Evolutionary conservation across 2,329 filamentous ascomycete species (phyloP).

Genomic region (Hypoxylon sp.): DNA sequence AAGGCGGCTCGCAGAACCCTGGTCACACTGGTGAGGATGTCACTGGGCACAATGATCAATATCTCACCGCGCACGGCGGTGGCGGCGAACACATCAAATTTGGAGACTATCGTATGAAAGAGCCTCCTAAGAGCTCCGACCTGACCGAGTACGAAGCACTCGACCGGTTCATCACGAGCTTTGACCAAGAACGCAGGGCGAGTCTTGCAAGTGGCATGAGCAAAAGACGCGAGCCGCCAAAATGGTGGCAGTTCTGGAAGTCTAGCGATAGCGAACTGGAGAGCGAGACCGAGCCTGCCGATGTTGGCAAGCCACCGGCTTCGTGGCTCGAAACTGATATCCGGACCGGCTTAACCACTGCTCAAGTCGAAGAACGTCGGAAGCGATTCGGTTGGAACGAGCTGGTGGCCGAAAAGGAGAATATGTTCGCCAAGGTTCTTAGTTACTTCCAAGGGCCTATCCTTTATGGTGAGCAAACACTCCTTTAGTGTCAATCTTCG

Average conservation of each 20-base stretch:
- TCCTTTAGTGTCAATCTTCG: neutral
- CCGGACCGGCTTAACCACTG: slow-evolving; percentile 68
- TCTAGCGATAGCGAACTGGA: slow-evolving; percentile 55
- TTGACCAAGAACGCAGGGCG: slow-evolving; percentile 50
- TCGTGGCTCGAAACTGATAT: slow-evolving; percentile 78
- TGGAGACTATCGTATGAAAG: slow-evolving; percentile 42
- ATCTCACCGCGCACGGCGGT: neutral
- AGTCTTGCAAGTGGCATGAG: slow-evolving; percentile 43
- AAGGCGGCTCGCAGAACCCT: neutral
- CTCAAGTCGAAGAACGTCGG: slow-evolving; percentile 72
- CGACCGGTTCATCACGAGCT: slow-evolving; percentile 55
- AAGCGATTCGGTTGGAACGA: slow-evolving; percentile 79
- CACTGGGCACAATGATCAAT: neutral
- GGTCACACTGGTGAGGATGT: neutral
- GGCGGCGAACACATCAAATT: slow-evolving; percentile 49
- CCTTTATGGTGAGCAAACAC: slow-evolving; percentile 74
- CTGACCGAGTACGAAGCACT: slow-evolving; percentile 55
- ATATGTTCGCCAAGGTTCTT: slow-evolving; percentile 78
- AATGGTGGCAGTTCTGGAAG: slow-evolving; percentile 73
- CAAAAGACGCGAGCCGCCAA: slow-evolving; percentile 61
- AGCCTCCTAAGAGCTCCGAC: slow-evolving; percentile 44
- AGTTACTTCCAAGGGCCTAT: slow-evolving; percentile 81
- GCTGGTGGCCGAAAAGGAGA: slow-evolving; percentile 78
- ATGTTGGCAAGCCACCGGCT: slow-evolving; percentile 66
- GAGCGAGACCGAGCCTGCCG: slow-evolving; percentile 56